Percentiles rank a stretch among this genome's conserved stretches.
Evolutionary conservation across 805 yeast species (phyloP).

Genomic region (Torulaspora microellipsoides): DNA sequence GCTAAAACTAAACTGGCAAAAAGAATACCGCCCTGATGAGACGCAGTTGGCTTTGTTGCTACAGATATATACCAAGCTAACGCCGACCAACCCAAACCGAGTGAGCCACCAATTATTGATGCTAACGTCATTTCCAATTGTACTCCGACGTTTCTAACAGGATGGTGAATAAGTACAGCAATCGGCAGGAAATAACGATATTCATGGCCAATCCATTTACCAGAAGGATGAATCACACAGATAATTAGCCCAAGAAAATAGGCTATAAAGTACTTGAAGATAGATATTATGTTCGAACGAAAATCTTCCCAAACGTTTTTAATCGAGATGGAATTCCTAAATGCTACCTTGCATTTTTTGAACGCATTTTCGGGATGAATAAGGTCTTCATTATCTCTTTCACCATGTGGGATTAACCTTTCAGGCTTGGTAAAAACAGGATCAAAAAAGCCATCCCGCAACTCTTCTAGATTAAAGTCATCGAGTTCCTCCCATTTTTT

Average conservation of each 20-base stretch:
- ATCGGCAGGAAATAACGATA: slow-evolving; percentile 40
- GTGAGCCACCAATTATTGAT: slow-evolving; percentile 38
- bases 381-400: slow-evolving; percentile 3
- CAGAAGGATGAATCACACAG: slow-evolving; percentile 37
- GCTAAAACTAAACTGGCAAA: slow-evolving; percentile 41
- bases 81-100: slow-evolving; percentile 45
- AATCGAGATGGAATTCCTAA: neutral
- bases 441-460: slow-evolving; percentile 48
- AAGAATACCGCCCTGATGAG: slow-evolving; percentile 44
- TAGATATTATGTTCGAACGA: slow-evolving; percentile 5
- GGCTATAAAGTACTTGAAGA: slow-evolving; percentile 37
- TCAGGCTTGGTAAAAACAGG: slow-evolving; percentile 38
- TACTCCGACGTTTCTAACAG: slow-evolving; percentile 43
- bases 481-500: slow-evolving; percentile 34
- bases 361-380: neutral
- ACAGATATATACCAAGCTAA: slow-evolving; percentile 41
- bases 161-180: slow-evolving; percentile 43
- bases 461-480: slow-evolving; percentile 40
- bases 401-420: neutral
- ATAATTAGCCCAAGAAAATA: slow-evolving; percentile 39
- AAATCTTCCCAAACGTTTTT: slow-evolving; percentile 3
- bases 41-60: slow-evolving; percentile 38
- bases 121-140: slow-evolving; percentile 43
- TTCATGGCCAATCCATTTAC: slow-evolving; percentile 41
- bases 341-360: neutral